These are phyloP conservation scores for Lentinula raphanica DNA, from an alignment of 768 basidiomycete genomes.

Conservation along the genomic window DNA sequence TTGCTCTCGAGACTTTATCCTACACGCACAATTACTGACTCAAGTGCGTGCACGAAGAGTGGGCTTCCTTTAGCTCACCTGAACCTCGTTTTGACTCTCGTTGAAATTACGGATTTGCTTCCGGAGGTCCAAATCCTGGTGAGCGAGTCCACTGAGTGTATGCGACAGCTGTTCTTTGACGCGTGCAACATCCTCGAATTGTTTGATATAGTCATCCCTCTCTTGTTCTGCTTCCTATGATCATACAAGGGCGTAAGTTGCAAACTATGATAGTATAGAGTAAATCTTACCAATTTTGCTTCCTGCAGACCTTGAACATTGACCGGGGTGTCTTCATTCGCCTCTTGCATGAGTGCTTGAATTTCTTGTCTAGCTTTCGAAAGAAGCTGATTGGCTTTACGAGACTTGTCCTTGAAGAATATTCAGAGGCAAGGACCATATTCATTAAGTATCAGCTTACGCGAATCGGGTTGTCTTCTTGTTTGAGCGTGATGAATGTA, in stretches of 20 bases:
- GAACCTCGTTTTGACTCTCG: constrained; percentile 32
- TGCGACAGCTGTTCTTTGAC: constrained; percentile 45
- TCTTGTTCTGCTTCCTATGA: constrained; percentile 52
- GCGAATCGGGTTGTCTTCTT: neutral
- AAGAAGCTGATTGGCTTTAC: constrained; percentile 17
- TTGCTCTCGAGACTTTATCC: constrained; percentile 47
- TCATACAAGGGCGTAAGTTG: constrained; percentile 5
- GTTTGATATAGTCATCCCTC: constrained; percentile 39
- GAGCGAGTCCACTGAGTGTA: constrained; percentile 27
- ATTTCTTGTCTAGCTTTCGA: constrained; percentile 31
- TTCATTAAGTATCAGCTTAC: neutral
- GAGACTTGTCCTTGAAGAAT: constrained; percentile 23
- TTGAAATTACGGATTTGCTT: constrained; percentile 47
- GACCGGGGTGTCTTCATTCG: constrained; percentile 65
- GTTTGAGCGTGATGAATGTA: constrained; percentile 14
- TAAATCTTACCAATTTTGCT: constrained; percentile 43
- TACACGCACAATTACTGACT: constrained; percentile 19
- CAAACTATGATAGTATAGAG: neutral
- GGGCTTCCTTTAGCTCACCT: constrained; percentile 34
- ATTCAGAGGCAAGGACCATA: neutral
- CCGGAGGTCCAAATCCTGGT: constrained; percentile 43
- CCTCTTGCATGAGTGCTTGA: constrained; percentile 46
- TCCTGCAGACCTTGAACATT: constrained; percentile 52
- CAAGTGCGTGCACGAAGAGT: neutral
- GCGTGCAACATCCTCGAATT: constrained; percentile 41